Percentiles rank a stretch among this genome's conserved stretches.
phyloP scores from a whole-genome alignment of 2,329 filamentous ascomycete genomes.

The Cladosporium austrohemisphaericum region DNA sequence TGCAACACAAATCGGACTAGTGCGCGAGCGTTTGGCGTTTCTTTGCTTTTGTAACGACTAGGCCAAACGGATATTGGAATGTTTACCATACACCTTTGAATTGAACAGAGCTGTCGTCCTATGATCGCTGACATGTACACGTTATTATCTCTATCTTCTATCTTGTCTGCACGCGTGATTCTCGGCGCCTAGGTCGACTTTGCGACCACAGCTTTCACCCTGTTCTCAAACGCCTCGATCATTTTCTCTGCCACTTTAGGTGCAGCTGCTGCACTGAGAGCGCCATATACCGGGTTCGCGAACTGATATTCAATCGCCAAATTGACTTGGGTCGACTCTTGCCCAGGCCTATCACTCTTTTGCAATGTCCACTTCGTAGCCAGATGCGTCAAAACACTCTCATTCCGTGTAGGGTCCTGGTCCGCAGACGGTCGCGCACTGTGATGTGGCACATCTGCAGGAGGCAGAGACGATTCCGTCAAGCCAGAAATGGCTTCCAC shows the following conservation, averaged over 20 bases:
- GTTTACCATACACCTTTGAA: too few species aligned
- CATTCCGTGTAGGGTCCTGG: constrained; percentile 34
- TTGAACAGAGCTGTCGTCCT: too few species aligned
- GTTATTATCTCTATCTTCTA: too few species aligned
- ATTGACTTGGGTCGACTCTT: constrained; percentile 65
- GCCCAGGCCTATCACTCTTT: constrained; percentile 36
- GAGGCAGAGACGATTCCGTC: constrained; percentile 44
- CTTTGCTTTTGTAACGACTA: too few species aligned
- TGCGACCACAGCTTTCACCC: constrained; percentile 58
- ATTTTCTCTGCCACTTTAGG: constrained; percentile 81
- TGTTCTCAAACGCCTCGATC: constrained; percentile 88
- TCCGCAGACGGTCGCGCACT: constrained; percentile 33
- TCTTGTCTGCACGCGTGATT: too few species aligned
- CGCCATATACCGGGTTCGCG: constrained; percentile 79
- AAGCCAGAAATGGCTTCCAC: constrained; percentile 75
- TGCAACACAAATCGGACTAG: too few species aligned
- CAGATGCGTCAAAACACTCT: constrained; percentile 60
- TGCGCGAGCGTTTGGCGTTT: too few species aligned
- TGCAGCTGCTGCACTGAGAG: constrained; percentile 75
- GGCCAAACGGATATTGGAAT: too few species aligned
- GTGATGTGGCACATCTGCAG: constrained; percentile 41
- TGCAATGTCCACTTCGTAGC: constrained; percentile 66
- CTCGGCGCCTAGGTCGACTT: too few species aligned
- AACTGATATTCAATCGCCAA: constrained; percentile 80
- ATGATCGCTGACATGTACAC: too few species aligned